Evolutionary conservation across 768 basidiomycete genomes (phyloP), one percentile per base, ranked within the genome.

Genomic region (Pleurotus ostreatus): DNA sequence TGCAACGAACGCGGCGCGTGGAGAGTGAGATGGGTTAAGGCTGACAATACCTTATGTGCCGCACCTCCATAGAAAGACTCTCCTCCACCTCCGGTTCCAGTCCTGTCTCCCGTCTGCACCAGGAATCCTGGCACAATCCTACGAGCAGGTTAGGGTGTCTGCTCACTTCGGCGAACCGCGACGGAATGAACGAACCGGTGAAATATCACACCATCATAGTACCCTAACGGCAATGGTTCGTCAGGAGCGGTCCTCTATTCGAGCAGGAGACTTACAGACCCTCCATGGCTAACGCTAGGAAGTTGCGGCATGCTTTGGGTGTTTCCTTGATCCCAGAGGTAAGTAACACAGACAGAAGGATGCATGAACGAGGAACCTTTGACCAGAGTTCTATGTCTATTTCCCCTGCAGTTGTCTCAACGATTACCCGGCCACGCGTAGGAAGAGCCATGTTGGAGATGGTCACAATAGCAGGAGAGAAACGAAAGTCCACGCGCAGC

Each of bases 161-260:
- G 22, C 11, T 11, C 15, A 20, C 34, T 5, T 40, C 16, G 25
- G 15, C 46, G 39, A 23, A 30, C 3, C 44, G 26, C 20, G 26
- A 41, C 8, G 4, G 6, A 40, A 30, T 9, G 4, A 30, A 45
- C 70, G 20, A 64, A 90, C 89, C 95, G 83, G 71, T 97, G 94
- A 62, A 98, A 98, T 46, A 96, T 90, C 54, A 94, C 88, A 37
- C 91, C 90, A 58, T 98, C 96, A 71, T 98, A 98, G 70, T 97
- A 98, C 6, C 96, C 94, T 95, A 63, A 1, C 40, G 1, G 22
- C 37, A 58, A n/a, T 39, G 15, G 15, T 26, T 12, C 45, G 37
- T 56, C 26, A 40, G 30, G 8, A 34, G n/a, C 52, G 16, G 41
- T 25, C 12, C 44, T 16, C 4, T 38, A 15, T 57, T 5, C 58